These are phyloP conservation scores for Lipomyces chichibuensis DNA, from an alignment of 805 yeast species.

Conservation along the genomic window DNA sequence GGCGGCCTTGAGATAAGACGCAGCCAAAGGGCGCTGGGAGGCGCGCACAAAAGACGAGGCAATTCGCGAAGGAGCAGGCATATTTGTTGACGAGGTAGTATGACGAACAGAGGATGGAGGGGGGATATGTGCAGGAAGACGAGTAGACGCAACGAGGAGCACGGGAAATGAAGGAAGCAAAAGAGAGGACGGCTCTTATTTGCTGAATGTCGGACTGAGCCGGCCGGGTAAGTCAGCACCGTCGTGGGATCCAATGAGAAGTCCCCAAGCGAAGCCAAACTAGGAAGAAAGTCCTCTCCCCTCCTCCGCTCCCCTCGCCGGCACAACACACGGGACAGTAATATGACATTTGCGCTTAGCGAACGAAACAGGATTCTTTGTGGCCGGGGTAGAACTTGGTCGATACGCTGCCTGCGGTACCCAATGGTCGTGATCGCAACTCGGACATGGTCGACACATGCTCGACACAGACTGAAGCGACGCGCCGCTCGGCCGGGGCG, in stretches of 20 bases:
- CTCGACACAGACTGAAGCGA: too few species aligned
- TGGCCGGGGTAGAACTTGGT: too few species aligned
- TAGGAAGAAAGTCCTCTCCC: too few species aligned
- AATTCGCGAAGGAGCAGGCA: constrained; percentile 34
- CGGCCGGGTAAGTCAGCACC: constrained; percentile 3
- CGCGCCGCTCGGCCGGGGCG: too few species aligned
- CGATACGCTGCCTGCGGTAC: too few species aligned
- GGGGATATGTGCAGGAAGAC: constrained; percentile 3
- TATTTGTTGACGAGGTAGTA: constrained; percentile 6
- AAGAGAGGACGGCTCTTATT: background rate
- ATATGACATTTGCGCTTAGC: too few species aligned
- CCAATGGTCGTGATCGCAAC: too few species aligned
- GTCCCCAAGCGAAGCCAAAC: background rate
- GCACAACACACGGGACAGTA: too few species aligned
- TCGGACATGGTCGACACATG: too few species aligned
- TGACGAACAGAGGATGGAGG: background rate
- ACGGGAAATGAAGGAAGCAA: background rate
- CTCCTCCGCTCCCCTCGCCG: too few species aligned
- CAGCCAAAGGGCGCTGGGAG: constrained; percentile 32
- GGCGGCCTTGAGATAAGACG: constrained; percentile 25
- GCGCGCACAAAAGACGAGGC: constrained; percentile 35
- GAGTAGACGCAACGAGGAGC: background rate
- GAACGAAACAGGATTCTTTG: too few species aligned
- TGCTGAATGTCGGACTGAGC: constrained; percentile 3
- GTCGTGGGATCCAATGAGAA: background rate